Conservation (phyloP, 495 filamentous ascomycete species). For the Tuber umbilicatum region DNA sequence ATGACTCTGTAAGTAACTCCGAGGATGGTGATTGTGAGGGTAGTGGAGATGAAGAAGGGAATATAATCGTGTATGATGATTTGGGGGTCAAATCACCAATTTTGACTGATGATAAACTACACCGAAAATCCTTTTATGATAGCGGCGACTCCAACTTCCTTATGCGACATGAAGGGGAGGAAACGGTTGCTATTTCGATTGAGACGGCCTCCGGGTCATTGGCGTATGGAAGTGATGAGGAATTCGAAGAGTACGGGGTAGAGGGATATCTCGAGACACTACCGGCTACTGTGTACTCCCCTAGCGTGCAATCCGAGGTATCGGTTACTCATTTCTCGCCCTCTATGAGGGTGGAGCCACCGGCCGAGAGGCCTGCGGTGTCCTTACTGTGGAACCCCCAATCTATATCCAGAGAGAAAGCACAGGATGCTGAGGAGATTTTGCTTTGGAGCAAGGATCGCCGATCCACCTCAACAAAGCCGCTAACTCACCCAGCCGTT, state of each 20-base stretch:
- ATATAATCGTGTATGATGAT: constrained; percentile 10
- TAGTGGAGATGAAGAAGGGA: neutral
- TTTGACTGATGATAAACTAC: neutral
- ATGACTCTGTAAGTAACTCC: neutral
- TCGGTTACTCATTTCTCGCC: neutral
- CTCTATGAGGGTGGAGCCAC: neutral
- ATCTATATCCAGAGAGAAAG: neutral
- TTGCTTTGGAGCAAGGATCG: neutral
- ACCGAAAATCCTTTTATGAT: constrained; percentile 13
- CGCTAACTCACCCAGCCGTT: neutral
- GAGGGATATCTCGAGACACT: constrained; percentile 15
- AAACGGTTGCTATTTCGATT: neutral
- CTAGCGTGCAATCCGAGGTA: constrained; percentile 15
- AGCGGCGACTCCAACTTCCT: constrained; percentile 13
- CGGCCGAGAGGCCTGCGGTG: neutral
- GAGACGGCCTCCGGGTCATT: neutral
- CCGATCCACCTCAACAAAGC: neutral
- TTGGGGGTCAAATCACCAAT: constrained; percentile 14
- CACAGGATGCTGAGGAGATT: neutral
- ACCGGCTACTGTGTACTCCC: constrained; percentile 26
- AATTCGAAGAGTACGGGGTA: neutral
- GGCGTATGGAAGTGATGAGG: neutral
- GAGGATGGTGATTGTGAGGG: neutral
- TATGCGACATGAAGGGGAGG: constrained; percentile 1
- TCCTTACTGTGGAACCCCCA: neutral